Conservation (phyloP, 2,329 filamentous ascomycete species). For the Trichoderma brevicompactum region DNA sequence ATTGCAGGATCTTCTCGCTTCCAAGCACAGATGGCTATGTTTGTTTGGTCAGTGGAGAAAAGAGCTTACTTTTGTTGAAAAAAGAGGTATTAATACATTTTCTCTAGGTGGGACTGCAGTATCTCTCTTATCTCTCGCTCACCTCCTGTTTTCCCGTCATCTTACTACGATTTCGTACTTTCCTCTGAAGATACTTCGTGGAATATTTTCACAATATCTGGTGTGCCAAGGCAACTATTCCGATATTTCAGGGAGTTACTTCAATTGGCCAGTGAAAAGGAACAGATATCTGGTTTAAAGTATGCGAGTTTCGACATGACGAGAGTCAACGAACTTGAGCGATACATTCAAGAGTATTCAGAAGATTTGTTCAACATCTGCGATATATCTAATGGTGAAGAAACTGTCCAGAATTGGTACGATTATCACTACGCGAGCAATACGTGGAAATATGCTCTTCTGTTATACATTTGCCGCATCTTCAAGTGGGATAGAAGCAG, state of each 20-base stretch:
- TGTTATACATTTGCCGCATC: slow-evolving; percentile 26
- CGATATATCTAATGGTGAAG: slow-evolving; percentile 3
- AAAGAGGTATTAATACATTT: not conserved
- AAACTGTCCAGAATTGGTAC: slow-evolving; percentile 21
- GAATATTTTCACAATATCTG: slow-evolving; percentile 21
- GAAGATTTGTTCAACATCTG: not conserved
- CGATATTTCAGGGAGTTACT: slow-evolving; percentile 25
- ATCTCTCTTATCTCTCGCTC: slow-evolving; percentile 21
- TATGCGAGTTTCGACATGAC: slow-evolving; percentile 26
- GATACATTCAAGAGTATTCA: slow-evolving; percentile 19
- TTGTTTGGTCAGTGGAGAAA: slow-evolving; percentile 27
- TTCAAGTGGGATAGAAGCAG: slow-evolving; percentile 25
- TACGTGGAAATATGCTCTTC: slow-evolving; percentile 25
- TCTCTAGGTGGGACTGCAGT: slow-evolving; percentile 25
- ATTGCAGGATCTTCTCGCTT: slow-evolving; percentile 4
- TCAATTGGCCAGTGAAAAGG: slow-evolving; percentile 25
- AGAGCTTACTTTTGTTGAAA: too few species aligned
- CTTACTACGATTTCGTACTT: slow-evolving; percentile 22
- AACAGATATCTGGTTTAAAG: slow-evolving; percentile 25
- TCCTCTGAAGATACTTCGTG: slow-evolving; percentile 13
- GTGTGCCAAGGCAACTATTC: slow-evolving; percentile 27
- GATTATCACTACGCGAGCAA: slow-evolving; percentile 24
- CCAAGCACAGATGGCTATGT: slow-evolving; percentile 28
- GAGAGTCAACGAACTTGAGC: slow-evolving; percentile 24
- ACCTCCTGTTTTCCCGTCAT: slow-evolving; percentile 12